Conservation (phyloP, 2,329 filamentous ascomycete species). For the Beauveria rudraprayagi region DNA sequence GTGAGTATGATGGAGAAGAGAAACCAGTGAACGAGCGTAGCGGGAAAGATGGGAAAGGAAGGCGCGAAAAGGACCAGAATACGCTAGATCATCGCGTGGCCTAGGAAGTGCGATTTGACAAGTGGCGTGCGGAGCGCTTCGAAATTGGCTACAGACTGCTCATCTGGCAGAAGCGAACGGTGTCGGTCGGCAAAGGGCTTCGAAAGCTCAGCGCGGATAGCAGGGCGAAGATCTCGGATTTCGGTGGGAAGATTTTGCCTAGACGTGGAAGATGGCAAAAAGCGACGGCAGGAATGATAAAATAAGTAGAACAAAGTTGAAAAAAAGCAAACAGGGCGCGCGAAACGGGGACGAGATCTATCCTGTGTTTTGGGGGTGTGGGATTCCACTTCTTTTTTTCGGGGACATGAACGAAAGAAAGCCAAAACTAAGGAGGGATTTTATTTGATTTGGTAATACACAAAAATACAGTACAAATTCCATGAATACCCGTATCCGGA, state of each 20-base stretch:
- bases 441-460: too few relatives aligned
- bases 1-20: neutral
- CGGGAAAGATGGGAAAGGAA: neutral
- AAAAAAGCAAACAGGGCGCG: neutral
- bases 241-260: neutral
- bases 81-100: slow-evolving; percentile 12
- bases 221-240: neutral
- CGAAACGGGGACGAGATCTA: slow-evolving; percentile 9
- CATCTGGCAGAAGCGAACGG: neutral
- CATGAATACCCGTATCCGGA: too few relatives aligned
- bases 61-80: neutral
- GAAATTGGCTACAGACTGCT: neutral
- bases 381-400: slow-evolving; percentile 9
- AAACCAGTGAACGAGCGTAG: neutral
- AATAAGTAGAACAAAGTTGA: slow-evolving; percentile 12
- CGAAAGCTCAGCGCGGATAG: too few relatives aligned
- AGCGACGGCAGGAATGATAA: neutral
- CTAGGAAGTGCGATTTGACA: neutral
- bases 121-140: neutral
- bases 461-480: too few relatives aligned
- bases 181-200: neutral
- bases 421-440: neutral
- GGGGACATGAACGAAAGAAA: neutral
- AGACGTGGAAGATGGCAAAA: neutral
- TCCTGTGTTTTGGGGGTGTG: neutral